Evolutionary conservation across 495 filamentous ascomycete species (phyloP), one percentile per base, ranked within the genome.

Genomic region (Aspergillus conjunctus): DNA sequence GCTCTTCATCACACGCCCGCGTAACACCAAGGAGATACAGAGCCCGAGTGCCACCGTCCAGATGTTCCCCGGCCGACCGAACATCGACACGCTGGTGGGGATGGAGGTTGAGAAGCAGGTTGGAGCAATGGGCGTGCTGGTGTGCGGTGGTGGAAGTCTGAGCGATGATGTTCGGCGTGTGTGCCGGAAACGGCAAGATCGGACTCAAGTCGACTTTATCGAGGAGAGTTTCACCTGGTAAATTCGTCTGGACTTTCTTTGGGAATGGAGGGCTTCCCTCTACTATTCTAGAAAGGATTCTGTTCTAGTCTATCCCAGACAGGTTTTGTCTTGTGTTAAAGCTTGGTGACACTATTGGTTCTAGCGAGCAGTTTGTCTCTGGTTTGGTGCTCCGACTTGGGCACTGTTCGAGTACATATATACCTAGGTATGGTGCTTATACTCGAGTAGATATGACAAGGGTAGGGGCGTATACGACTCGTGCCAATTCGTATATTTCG

Each of bases 201-300:
- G 68, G 44, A 79, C 81, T 37, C 87, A 86, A 55, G 79, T 97
- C 18, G 91, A 95, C 66, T 93, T 93, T 65, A 77, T 91, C 37
- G 91, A 97, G 74, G 92, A 98, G 74, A 87, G 84, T 56, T 97
- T 97, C 74, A 89, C 89, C 2, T 97, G 93, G 93, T 97, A 70
- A 54, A 56, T 18, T 20, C 9, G 22, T n/a, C 15, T 20, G 12
- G 12, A 49, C 10, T 15, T 26, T 4, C 6, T 21, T 45, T 6
- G 22, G 10, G 18, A 17, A 11, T 39, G 46, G 5, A 18, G 20
- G 43, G 14, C 11, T 14, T 7, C 44, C 8, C 48, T 51, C 22
- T 51, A 32, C 10, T 14, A 30, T 51, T 7, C 20, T 33, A 10
- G 54, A 46, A 54, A 41, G 18, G 14, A 31, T 18, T 30, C 15